Evolutionary conservation across 495 filamentous ascomycete species (phyloP), one percentile per base, ranked within the genome.

Genomic region (Aspergillus steynii): DNA sequence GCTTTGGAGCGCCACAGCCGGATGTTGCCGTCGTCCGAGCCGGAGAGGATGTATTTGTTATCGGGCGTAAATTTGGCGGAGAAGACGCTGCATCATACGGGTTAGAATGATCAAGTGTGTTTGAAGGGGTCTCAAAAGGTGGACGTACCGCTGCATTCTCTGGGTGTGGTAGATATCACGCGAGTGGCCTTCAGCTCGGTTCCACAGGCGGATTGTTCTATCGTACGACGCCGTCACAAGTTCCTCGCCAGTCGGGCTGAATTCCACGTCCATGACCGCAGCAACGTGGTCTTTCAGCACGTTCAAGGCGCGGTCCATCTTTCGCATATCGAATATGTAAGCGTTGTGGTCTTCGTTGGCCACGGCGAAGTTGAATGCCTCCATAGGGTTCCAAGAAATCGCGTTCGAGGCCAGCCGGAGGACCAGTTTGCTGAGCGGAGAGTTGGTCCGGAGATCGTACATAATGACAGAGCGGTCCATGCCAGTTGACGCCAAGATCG

Each of bases 111-210:
- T 3, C 31, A 56, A 54, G 10, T 56, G 4, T 10, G n/a, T 34
- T n/a, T 26, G 9, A 26, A 46, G 29, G 45, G 48, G 14, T 3
- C 10, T 14, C 12, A 45, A 25, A 20, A 3, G 4, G 27, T 5
- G 1, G n/a, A 64, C 74, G 65, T 73, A 79, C 77, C 86, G 84
- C 79, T 99, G 95, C 96, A 97, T 97, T 56, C 95, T 86, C 76
- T 96, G 93, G 9, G 95, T 98, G 77, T 98, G 95, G 76, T 99
- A 99, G 51, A 97, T 87, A 61, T 99, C 95, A 58, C 93, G 76
- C 4, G 90, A 92, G 73, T 96, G 91, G 8, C 95, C 95, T 51
- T 86, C 81, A 37, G 86, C 82, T 29, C 93, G 84, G 66, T 85
- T 84, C 87, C 92, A 99, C 55, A 97, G 77, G 29, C 93, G 84